Base-by-base conservation (phyloP, 139 green algal species). In the Coccomyxa sp. region DNA sequence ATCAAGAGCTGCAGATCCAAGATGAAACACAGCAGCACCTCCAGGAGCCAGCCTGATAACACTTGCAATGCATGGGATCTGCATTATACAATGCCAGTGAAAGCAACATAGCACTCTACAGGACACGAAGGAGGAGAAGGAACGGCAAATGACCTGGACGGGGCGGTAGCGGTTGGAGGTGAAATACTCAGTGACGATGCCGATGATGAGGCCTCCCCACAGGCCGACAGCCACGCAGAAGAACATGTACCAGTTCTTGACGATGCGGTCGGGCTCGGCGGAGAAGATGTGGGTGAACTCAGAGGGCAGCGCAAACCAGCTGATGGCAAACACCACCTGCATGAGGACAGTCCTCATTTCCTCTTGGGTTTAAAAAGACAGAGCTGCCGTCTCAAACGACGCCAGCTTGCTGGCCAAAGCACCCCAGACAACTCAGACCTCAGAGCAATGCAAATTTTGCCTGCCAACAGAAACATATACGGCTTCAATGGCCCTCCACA, bases 181-280 rank as follows among this genome's bases (percentile, higher is more conserved):
- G 92, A 94, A 99, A 90, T 97, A 98, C 91, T 99, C 96, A 44
- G 96, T 99, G 82, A 93, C 86, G 76, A 97, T 84, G 55, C 96
- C 96, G 80, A 99, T 98, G 81, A 97, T 85, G 79, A 99, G 92
- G 70, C 96, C 96, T 68, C 96, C 92, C 95, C 95, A 99, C 76
- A 99, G 92, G 64, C 96, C 96, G 24, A 77, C 73, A 10, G 88
- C 84, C 34, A 99, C 94, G 77, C 92, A 98, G 77, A 98, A 86
- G 84, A 98, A 99, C 81, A 99, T 85, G 89, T 98, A 92, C 90
- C 88, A 96, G 88, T 94, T 94, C 88, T 95, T 93, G 34, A 95
- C 91, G 33, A 89, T 58, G 70, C 89, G 74, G 34, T 75, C 78
- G 40, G 91, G 87, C 72, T 89, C 83, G 73, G 81, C 75, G 36